A percentile compares a stretch with the other conserved stretches of the same genome.
Evolutionary conservation across 768 basidiomycete genomes (phyloP).

Genomic region (Auriscalpium microsporum): DNA sequence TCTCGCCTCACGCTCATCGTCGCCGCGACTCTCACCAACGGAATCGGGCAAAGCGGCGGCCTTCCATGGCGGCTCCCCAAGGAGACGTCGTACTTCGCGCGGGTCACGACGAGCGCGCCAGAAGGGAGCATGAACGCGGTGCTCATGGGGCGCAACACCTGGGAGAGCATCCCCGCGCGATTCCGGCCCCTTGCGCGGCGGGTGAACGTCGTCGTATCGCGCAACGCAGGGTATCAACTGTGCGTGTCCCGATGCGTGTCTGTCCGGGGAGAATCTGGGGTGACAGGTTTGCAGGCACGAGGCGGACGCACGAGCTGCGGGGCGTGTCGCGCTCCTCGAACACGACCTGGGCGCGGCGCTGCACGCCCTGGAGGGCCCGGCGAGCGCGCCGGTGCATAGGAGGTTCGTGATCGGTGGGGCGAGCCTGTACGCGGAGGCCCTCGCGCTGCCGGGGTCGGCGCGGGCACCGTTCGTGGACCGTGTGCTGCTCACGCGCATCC

Average conservation of each 20-base stretch:
- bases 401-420: conserved; percentile 92
- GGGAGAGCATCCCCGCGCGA: conserved; percentile 90
- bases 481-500: conserved; percentile 79
- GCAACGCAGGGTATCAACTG: conserved; percentile 52
- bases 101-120: conserved; percentile 57
- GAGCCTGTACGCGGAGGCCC: conserved; percentile 65
- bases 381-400: conserved; percentile 34
- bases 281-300: conserved; percentile 5
- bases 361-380: conserved; percentile 19
- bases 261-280: no score
- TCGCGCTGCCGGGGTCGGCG: conserved; percentile 30
- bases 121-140: conserved; percentile 59
- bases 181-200: conserved; percentile 74
- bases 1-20: conserved; percentile 83
- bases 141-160: conserved; percentile 94
- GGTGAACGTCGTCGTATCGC: conserved; percentile 70
- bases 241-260: conserved; percentile 27
- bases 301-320: conserved; percentile 4
- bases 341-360: conserved; percentile 37
- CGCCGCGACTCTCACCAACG: conserved; percentile 79
- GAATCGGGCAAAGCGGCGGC: conserved; percentile 69
- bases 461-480: conserved; percentile 51
- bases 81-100: conserved; percentile 92
- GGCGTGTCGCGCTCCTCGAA: conserved; percentile 16
- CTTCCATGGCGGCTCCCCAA: conserved; percentile 86